Evolutionary conservation across 2,329 filamentous ascomycete genomes (phyloP).

Genomic region (Phoma sp.): DNA sequence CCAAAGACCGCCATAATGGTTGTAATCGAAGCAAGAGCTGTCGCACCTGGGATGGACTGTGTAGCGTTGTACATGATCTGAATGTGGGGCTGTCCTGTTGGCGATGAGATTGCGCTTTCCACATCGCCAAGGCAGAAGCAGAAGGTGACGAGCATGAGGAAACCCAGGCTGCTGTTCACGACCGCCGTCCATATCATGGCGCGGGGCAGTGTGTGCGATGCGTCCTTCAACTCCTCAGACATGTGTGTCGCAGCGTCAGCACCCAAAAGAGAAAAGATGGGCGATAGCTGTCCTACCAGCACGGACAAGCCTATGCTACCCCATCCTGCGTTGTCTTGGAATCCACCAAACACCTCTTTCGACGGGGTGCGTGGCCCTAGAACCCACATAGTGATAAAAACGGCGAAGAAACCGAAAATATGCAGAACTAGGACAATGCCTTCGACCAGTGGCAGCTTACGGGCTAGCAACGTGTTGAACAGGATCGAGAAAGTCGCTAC

Average conservation of each 20-base stretch:
- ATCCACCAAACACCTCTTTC: conserved; percentile 31
- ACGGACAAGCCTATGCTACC: conserved; percentile 32
- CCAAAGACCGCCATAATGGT: conserved; percentile 35
- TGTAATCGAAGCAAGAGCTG: conserved; percentile 33
- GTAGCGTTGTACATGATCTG: conserved; percentile 4
- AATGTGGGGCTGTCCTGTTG: conserved; percentile 1
- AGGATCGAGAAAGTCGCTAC: conserved; percentile 48
- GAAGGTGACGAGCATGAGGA: conserved; percentile 45
- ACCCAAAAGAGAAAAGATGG: conserved; percentile 33
- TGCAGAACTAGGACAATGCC: conserved; percentile 56
- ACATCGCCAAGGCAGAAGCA: conserved; percentile 32
- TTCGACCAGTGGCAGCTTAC: conserved; percentile 56
- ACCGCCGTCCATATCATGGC: conserved; percentile 50
- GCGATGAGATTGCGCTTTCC: not conserved
- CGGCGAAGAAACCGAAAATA: conserved; percentile 58
- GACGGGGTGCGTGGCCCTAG: conserved; percentile 31
- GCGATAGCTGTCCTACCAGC: conserved; percentile 31
- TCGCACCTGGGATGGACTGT: conserved; percentile 27
- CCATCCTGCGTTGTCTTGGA: conserved; percentile 38
- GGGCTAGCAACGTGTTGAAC: conserved; percentile 55
- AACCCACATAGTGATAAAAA: conserved; percentile 48
- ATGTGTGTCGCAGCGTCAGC: conserved; percentile 41
- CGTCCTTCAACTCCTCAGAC: conserved; percentile 45
- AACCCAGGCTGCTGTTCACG: conserved; percentile 6
- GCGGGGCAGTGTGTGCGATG: conserved; percentile 44